Conservation (phyloP, 2,329 filamentous ascomycete species). For the Pseudogymnoascus sp. region DNA sequence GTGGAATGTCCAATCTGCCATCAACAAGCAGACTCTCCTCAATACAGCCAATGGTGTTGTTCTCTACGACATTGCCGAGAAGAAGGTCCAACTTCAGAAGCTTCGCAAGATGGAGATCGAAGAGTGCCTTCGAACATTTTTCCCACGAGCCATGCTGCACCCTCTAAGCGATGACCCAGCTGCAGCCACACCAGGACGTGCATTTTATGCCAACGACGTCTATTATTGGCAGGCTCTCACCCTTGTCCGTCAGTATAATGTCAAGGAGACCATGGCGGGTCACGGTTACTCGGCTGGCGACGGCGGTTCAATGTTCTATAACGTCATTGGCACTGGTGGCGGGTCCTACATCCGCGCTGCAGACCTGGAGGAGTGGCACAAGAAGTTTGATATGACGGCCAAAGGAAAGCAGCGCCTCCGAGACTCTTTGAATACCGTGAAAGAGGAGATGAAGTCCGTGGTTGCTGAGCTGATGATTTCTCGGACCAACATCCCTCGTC, state of each 20-base stretch:
- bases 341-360: slow-evolving; percentile 15
- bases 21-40: slow-evolving; percentile 14
- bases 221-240: slow-evolving; percentile 24
- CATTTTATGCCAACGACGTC: slow-evolving; percentile 24
- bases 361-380: slow-evolving; percentile 15
- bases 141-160: slow-evolving; percentile 21
- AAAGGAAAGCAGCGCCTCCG: slow-evolving; percentile 15
- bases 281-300: slow-evolving; percentile 20
- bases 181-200: slow-evolving; percentile 19
- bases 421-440: slow-evolving; percentile 13
- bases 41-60: background rate
- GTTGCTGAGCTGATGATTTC: slow-evolving; percentile 17
- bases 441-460: slow-evolving; percentile 16
- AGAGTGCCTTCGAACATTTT: slow-evolving; percentile 18
- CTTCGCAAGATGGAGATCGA: slow-evolving; percentile 21
- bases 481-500: background rate
- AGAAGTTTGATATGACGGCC: slow-evolving; percentile 17
- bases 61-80: slow-evolving; percentile 15
- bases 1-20: slow-evolving; percentile 15
- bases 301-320: slow-evolving; percentile 23
- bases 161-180: background rate
- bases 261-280: slow-evolving; percentile 13
- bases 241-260: slow-evolving; percentile 21
- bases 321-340: slow-evolving; percentile 15
- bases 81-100: slow-evolving; percentile 20